Base-by-base conservation (phyloP, 2,329 filamentous ascomycete genomes). In the Bipolaris sorokiniana region DNA sequence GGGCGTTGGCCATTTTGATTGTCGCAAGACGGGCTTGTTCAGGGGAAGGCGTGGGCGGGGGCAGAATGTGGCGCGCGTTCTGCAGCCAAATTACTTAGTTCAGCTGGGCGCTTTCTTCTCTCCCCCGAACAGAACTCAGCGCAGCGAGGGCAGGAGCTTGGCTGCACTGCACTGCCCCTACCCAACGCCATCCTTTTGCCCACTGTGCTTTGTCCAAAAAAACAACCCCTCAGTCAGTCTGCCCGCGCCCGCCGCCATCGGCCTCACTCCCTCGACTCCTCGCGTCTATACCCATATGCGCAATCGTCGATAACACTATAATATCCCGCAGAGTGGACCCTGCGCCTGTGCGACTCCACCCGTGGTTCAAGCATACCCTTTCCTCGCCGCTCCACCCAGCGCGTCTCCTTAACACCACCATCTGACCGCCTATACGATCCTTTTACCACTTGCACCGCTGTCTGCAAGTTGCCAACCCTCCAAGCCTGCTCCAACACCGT, bases 11-110 rank as follows among this genome's bases (percentile, higher is more conserved):
- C 18, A 41, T 34, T 11, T 31, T 33, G 34, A 31, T 31, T 31
- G 20, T 16, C 28, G 48, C 18, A 45, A 31, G 28, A 10, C 28
- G 28, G 46, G 10, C 26, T 31, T 40, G 57, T 49, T 58, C 58
- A 61, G 55, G 58, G 44, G 58, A 28, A 42, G 46, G 23, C 49
- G 41, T 34, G 58, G 47, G 55, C 58, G 51, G 54, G 28, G 54
- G 44, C 58, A 49, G 42, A 42, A 33, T 38, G 58, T 47, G 58
- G 58, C 55, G 46, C 26, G 53, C 40, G 41, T 42, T 16, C 15
- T 53, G 40, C 50, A 54, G 45, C 38, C 38, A 58, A 61, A 55
- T 55, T 51, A 46, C 26, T 9, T 41, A 33, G 44, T 3, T 18
- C n/a, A 26, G 41, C 26, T 44, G 22, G n/a, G 15, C 18, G 44